Base-by-base conservation (phyloP, 257 asterid species). In the Plantago major region DNA sequence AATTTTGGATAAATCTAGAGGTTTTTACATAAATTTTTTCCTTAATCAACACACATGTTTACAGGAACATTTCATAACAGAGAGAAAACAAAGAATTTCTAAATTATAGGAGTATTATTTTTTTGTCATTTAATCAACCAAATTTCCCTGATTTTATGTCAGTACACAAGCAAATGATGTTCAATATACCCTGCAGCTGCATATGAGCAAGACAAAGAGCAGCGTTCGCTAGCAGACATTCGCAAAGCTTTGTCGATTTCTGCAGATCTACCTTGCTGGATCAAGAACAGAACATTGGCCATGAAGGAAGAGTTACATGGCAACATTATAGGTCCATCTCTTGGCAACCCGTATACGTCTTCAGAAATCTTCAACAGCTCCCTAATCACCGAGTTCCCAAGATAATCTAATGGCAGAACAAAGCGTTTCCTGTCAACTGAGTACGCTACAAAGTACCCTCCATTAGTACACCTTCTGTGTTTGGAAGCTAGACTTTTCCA, bases 281-380 rank as follows among this genome's bases (percentile, higher is more conserved):
- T 53, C 15, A 18, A 33, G 17, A 11, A 1, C 47, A 71, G 11
- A 44, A 71, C 19, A 49, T 53, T 51, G 26, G 62, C 64, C 55
- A 65, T 30, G 58, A 75, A 52, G 13, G 13, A 10, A 1, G 72
- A 58, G 28, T 73, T 74, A 28, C 59, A 69, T 8, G 74, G 76
- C 10, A 73, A 11, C n/a, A n/a, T 67, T 45, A 77, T 70, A 6
- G 65, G 70, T 11, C 69, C 69, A 8, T 76, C 49, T 11, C 63
- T 62, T 10, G 67, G 70, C 33, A 65, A 47, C 3, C 71, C 74
- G 18, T 52, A 75, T 51, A 67, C 77, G 48, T 75, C 74, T 47
- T 63, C 76, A 3, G 74, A 57, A 66, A 71, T 75, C 62, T 10
- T 43, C 52, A 71, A 13, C 4, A 71, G 69, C 55, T 67, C 65